Evolutionary conservation across 345 rosid genomes (phyloP).

Genomic region (Dimocarpus longan): DNA sequence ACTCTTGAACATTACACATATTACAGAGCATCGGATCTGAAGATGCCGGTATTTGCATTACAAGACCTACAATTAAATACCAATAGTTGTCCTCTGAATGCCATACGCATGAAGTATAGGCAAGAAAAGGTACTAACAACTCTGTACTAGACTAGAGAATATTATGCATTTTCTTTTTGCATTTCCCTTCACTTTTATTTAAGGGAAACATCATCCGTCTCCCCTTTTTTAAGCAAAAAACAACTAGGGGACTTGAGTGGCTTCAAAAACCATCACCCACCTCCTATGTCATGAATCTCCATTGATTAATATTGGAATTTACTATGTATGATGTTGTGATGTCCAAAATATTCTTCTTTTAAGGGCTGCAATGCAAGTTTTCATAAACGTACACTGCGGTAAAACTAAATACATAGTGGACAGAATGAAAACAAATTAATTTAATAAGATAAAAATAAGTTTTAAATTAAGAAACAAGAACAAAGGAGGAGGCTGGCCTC

Average conservation of each 20-base stretch:
- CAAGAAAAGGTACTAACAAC: conserved; percentile 61
- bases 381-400: too few relatives aligned
- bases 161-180: not conserved
- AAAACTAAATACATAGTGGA: too few relatives aligned
- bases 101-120: conserved; percentile 68
- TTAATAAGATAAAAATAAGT: too few relatives aligned
- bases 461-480: too few relatives aligned
- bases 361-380: too few relatives aligned
- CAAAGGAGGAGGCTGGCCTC: too few relatives aligned
- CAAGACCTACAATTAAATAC: conserved; percentile 73
- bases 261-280: too few relatives aligned
- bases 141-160: not conserved
- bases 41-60: conserved; percentile 50
- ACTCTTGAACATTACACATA: conserved; percentile 80
- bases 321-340: not conserved
- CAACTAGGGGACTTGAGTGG: too few relatives aligned
- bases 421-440: too few relatives aligned
- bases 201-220: too few relatives aligned
- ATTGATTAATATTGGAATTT: not conserved
- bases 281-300: too few relatives aligned
- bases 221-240: too few relatives aligned
- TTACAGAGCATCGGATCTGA: conserved; percentile 66
- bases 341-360: not conserved
- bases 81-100: conserved; percentile 63
- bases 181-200: not conserved